Base-by-base conservation (phyloP, 345 rosid genomes). In the Camelina neglecta region DNA sequence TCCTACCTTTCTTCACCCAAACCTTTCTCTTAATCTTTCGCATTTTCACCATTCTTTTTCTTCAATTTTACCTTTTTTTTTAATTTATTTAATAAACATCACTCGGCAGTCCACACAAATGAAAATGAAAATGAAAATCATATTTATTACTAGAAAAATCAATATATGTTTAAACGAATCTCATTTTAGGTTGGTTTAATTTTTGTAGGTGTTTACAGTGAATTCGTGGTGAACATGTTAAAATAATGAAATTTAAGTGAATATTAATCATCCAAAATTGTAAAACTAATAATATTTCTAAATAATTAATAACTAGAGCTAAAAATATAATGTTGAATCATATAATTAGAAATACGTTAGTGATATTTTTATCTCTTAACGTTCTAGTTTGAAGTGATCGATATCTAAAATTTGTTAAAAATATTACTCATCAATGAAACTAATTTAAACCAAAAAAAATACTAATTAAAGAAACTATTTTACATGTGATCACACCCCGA, bases 361-460 rank as follows among this genome's bases (percentile, higher is more conserved):
- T 49, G 29, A 59, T 26, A 16, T 7, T 11, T 58, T 23, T 66
- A 48, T 11, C 60, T 66, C 45, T 35, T 50, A 26, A 24, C 18
- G 23, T 51, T 59, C 67, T 67, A 59, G 50, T 39, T 76, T 39
- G 62, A 75, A 75, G 60, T 67, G 12, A 58, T 33, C 21, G 13
- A 59, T 59, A 42, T 20, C 73, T 67, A 59, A 7, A 29, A 16
- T 60, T 51, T 67, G 68, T 60, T 67, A 47, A 35, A 35, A 55
- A 71, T 49, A 2, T 38, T 49, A 58, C 55, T 67, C 29, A 50
- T 49, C 73, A 59, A 69, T n/a, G 58, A 77, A 73, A 65, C 72
- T 58, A 65, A 65, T 36, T 57, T 36, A 1, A 57, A 26, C 59
- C 18, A 18, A 13, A 53, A 39, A 57, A 39, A 39, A 64, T 4